Conservation (phyloP, 371 early-diverging fungal species). For the Aphelidium insulamus region DNA sequence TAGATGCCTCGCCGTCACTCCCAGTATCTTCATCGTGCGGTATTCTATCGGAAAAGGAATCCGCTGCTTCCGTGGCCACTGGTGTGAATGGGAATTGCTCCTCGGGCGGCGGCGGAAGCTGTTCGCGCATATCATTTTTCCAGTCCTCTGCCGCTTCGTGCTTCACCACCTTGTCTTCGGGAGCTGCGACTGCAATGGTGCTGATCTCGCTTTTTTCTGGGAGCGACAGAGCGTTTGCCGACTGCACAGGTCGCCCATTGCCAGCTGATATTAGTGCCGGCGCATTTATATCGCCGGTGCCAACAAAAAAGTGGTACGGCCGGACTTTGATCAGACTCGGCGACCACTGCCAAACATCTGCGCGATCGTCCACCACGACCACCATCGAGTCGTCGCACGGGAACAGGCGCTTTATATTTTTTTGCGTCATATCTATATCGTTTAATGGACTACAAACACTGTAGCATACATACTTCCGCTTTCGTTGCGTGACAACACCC, state of each 20-base stretch:
- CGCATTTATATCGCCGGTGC: conserved; percentile 88
- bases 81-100: too few species aligned
- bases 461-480: conserved; percentile 40
- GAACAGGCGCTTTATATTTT: conserved; percentile 75
- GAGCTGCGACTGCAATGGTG: not conserved
- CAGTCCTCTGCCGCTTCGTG: not conserved
- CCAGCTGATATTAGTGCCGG: too few species aligned
- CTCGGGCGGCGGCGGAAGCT: not conserved
- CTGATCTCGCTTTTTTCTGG: conserved; percentile 4
- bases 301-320: conserved; percentile 76
- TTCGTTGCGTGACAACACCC: conserved; percentile 91
- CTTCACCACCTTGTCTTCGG: not conserved
- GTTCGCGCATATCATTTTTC: not conserved
- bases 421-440: conserved; percentile 40
- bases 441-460: not conserved
- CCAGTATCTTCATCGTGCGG: too few species aligned
- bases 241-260: too few species aligned
- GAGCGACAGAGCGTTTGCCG: conserved; percentile 12
- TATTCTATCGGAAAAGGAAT: too few species aligned
- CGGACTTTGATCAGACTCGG: conserved; percentile 68
- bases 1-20: too few species aligned
- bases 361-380: conserved; percentile 91
- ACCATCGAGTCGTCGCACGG: conserved; percentile 94
- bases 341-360: conserved; percentile 91
- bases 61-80: too few species aligned